A percentile compares a stretch with the other conserved stretches of the same genome.
These are phyloP conservation scores for Albugo laibachii DNA, from an alignment of 352 stramenopile genomes.

Conservation along the genomic window DNA sequence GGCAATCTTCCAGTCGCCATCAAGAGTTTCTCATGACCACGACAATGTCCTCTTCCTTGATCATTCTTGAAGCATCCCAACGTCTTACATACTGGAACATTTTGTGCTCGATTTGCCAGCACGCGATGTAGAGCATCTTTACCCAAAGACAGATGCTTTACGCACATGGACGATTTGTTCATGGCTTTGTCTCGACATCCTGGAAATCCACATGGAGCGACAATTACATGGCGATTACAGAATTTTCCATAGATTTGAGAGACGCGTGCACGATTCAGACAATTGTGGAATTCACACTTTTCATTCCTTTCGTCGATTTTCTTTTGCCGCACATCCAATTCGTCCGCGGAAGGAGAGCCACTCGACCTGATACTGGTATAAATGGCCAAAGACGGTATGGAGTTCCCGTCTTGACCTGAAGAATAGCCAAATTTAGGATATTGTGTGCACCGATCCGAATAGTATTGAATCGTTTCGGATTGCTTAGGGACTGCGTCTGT, in stretches of 20 bases:
- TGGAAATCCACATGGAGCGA: slow-evolving; percentile 68
- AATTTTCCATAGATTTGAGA: slow-evolving; percentile 62
- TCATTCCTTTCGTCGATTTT: slow-evolving; percentile 47
- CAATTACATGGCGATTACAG: slow-evolving; percentile 75
- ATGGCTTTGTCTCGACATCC: slow-evolving; percentile 59
- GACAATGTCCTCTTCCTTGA: slow-evolving; percentile 66
- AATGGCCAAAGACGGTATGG: too few relatives aligned
- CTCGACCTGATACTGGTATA: too few relatives aligned
- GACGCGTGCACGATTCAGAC: slow-evolving; percentile 55
- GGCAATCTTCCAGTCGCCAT: slow-evolving; percentile 61
- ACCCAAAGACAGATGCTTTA: slow-evolving; percentile 38
- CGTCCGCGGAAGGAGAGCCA: slow-evolving; percentile 1
- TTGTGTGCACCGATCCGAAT: too few relatives aligned
- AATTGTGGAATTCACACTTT: slow-evolving; percentile 55
- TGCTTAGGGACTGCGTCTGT: too few relatives aligned
- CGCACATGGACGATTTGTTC: slow-evolving; percentile 38
- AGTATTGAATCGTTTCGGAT: too few relatives aligned
- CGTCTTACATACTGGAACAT: slow-evolving; percentile 53
- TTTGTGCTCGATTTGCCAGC: slow-evolving; percentile 36
- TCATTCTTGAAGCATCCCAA: slow-evolving; percentile 78
- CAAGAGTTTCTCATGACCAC: slow-evolving; percentile 67
- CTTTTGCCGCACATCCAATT: slow-evolving; percentile 24
- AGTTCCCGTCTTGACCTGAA: too few relatives aligned
- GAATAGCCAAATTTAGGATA: too few relatives aligned
- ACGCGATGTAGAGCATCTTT: slow-evolving; percentile 55